A percentile compares a stretch with the other conserved stretches of the same genome.
phyloP scores from a whole-genome alignment of 2,329 filamentous ascomycete species.

The Diaporthe ilicicola region DNA sequence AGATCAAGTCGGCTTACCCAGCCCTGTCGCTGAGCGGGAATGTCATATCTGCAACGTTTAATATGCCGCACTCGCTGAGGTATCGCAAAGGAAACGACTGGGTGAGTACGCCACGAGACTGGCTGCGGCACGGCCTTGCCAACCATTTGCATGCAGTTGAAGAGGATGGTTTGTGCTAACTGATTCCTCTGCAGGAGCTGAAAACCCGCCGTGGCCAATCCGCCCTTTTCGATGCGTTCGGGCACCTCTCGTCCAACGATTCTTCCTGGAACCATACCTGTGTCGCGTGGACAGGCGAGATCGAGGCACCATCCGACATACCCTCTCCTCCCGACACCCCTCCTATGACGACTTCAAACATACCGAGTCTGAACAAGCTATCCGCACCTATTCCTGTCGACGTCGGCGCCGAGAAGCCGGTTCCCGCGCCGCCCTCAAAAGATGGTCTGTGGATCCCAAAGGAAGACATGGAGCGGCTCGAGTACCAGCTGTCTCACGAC shows the following conservation, averaged over 20 bases:
- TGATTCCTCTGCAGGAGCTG: constrained; percentile 65
- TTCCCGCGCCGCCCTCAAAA: constrained; percentile 63
- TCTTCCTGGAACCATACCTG: constrained; percentile 91
- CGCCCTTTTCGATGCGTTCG: constrained; percentile 90
- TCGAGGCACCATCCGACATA: constrained; percentile 60
- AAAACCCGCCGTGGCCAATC: constrained; percentile 85
- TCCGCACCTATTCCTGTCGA: constrained; percentile 79
- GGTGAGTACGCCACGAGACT: constrained; percentile 52
- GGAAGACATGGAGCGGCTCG: constrained; percentile 76
- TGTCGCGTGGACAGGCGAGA: constrained; percentile 95
- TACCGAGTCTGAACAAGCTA: constrained; percentile 72
- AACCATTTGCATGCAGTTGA: background rate
- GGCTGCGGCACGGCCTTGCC: background rate
- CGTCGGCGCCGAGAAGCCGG: constrained; percentile 62
- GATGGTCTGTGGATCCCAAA: constrained; percentile 77
- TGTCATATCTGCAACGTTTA: constrained; percentile 73
- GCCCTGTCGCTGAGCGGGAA: constrained; percentile 68
- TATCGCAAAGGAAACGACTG: constrained; percentile 68
- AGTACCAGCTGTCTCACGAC: constrained; percentile 76
- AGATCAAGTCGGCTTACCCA: constrained; percentile 64
- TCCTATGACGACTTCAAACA: constrained; percentile 57
- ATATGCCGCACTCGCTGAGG: constrained; percentile 66
- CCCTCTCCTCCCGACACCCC: constrained; percentile 58
- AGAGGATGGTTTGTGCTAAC: background rate
- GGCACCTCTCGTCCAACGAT: constrained; percentile 83